A percentile compares a stretch with the other conserved stretches of the same genome.
phyloP scores from a whole-genome alignment of 148 eudicot genomes.

The Dianthus caryophyllus region DNA sequence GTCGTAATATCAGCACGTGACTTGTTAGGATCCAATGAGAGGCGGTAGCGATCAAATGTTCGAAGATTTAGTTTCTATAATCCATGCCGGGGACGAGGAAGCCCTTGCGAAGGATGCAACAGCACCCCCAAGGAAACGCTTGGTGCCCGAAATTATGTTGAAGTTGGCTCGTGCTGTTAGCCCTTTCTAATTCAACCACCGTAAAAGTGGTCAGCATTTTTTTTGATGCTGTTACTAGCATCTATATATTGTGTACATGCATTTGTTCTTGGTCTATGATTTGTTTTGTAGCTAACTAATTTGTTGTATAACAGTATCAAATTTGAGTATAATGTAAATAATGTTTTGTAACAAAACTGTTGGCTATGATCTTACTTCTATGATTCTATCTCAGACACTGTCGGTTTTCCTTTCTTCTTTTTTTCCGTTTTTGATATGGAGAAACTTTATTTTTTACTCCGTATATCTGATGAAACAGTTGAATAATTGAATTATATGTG shows the following conservation, averaged over 20 bases:
- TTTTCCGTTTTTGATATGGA: no score
- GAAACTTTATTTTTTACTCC: no score
- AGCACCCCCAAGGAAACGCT: conserved; percentile 70
- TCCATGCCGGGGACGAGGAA: conserved; percentile 70
- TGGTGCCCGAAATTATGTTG: conserved; percentile 88
- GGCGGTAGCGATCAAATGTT: conserved; percentile 81
- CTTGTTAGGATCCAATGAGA: conserved; percentile 90
- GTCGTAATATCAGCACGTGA: not conserved
- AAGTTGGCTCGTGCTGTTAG: conserved; percentile 66
- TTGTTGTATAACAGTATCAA: not conserved
- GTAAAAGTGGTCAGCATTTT: not conserved
- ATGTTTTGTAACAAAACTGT: not conserved
- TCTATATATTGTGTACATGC: conserved; percentile 10
- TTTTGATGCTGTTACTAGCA: conserved; percentile 13
- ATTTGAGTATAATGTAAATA: conserved; percentile 1
- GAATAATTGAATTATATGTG: no score
- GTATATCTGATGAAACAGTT: no score
- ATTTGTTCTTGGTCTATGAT: not conserved
- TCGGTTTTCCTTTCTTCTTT: no score
- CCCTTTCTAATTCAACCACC: conserved; percentile 52
- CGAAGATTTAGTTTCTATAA: conserved; percentile 58
- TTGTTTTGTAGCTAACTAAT: not conserved
- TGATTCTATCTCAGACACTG: no score
- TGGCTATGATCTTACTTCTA: not conserved
- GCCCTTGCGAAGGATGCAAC: conserved; percentile 60